Percentiles rank a stretch among this genome's conserved stretches.
phyloP scores from a whole-genome alignment of 192 early-diverging fungal species.

The Thamnidium elegans region DNA sequence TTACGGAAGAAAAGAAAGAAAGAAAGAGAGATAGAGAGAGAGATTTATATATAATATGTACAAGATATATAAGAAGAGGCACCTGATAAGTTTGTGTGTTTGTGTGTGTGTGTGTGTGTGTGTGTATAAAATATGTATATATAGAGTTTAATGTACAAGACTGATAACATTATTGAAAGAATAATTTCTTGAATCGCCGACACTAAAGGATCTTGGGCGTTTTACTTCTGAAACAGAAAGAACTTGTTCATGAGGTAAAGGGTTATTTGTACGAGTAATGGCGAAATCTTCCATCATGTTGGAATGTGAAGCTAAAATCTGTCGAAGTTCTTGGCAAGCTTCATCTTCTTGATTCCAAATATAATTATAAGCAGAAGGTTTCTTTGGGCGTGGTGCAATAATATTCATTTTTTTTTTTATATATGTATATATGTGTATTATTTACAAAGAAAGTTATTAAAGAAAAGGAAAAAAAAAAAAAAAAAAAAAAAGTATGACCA shows the following conservation, averaged over 20 bases:
- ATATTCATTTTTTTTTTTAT: constrained; percentile 4
- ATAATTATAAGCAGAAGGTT: not conserved
- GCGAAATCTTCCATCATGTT: not conserved
- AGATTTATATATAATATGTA: too few species aligned
- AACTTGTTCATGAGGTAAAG: constrained; percentile 20
- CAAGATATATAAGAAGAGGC: too few species aligned
- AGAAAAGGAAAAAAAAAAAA: not conserved
- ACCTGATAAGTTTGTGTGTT: not conserved
- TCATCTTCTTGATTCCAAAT: constrained; percentile 7
- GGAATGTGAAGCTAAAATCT: constrained; percentile 6
- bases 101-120: not conserved
- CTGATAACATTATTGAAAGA: constrained; percentile 2
- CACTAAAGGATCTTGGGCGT: constrained; percentile 24
- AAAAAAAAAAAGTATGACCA: not conserved
- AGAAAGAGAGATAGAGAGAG: too few species aligned
- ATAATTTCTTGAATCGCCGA: constrained; percentile 18
- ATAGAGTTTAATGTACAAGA: constrained; percentile 2
- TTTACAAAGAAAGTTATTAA: constrained; percentile 9
- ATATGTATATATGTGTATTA: not conserved
- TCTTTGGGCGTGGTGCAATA: constrained; percentile 19
- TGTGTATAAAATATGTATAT: constrained; percentile 1
- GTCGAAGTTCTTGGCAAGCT: constrained; percentile 18
- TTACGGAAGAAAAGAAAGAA: too few species aligned
- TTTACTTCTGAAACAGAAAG: not conserved
- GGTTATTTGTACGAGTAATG: constrained; percentile 17